Conservation (phyloP, 805 yeast genomes). For the Candida awuae region DNA sequence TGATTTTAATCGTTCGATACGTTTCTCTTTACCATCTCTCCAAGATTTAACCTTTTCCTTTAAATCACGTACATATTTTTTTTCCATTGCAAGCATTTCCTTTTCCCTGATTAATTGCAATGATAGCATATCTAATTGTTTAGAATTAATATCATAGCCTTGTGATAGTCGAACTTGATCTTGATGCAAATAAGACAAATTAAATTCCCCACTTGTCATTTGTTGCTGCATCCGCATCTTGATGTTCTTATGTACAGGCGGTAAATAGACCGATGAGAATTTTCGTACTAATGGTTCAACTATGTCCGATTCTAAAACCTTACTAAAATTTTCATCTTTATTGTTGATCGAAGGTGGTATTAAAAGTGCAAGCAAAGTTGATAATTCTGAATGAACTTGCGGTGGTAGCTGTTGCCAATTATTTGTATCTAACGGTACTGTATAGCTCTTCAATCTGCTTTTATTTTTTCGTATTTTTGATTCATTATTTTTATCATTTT, state of each 20-base stretch:
- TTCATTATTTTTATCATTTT: no score
- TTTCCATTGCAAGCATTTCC: constrained; percentile 15
- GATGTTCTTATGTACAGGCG: constrained; percentile 15
- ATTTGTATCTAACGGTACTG: constrained; percentile 5
- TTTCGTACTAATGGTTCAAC: constrained; percentile 18
- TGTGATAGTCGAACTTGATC: constrained; percentile 19
- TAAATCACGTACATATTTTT: constrained; percentile 16
- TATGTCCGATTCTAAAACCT: constrained; percentile 14
- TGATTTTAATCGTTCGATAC: constrained; percentile 9
- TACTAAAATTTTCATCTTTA: neutral
- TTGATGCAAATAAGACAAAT: constrained; percentile 20
- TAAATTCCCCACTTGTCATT: constrained; percentile 17
- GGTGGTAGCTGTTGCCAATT: constrained; percentile 9
- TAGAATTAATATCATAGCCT: constrained; percentile 22
- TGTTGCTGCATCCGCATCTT: neutral
- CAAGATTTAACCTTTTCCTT: constrained; percentile 13
- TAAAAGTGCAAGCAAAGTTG: constrained; percentile 7
- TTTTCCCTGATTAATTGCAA: constrained; percentile 19
- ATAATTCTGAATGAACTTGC: constrained; percentile 4
- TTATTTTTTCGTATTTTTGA: no score
- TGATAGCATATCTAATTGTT: constrained; percentile 21
- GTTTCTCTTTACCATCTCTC: constrained; percentile 12
- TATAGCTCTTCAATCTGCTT: constrained; percentile 5
- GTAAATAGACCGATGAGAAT: constrained; percentile 19
- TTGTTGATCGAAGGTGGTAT: constrained; percentile 5